phyloP scores from a whole-genome alignment of 371 early-diverging fungal species.

The Apophysomyces elegans region DNA sequence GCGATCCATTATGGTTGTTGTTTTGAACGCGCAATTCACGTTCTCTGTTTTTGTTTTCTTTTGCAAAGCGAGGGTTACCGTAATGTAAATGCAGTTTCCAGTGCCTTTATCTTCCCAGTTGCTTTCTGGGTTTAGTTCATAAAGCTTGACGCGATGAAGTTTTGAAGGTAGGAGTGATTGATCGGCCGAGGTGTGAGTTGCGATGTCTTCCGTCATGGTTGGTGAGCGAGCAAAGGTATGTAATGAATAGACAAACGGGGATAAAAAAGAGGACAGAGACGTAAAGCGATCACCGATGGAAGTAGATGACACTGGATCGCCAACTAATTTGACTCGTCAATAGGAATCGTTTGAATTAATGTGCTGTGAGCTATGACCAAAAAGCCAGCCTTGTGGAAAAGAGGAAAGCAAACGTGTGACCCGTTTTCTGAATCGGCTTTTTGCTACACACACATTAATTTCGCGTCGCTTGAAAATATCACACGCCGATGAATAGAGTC shows the following conservation, averaged over 20 bases:
- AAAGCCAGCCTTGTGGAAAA: conserved; percentile 1
- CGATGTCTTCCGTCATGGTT: conserved; percentile 16
- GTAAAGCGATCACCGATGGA: conserved; percentile 9
- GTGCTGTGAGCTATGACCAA: background rate
- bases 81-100: conserved; percentile 65
- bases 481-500: no score
- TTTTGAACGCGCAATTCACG: conserved; percentile 18
- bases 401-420: background rate
- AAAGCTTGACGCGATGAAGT: conserved; percentile 75
- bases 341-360: background rate
- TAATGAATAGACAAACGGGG: conserved; percentile 4
- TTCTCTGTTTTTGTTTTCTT: background rate
- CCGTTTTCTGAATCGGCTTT: background rate
- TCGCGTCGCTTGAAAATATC: no score
- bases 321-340: background rate
- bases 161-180: conserved; percentile 10
- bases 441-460: no score
- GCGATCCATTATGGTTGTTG: conserved; percentile 23
- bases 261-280: background rate
- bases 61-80: conserved; percentile 36
- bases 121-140: conserved; percentile 66
- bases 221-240: background rate
- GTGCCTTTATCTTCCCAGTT: conserved; percentile 87
- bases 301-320: conserved; percentile 10
- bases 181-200: conserved; percentile 9